Conservation (phyloP, 1,139 yeast species). For the Protomyces macrosporus region DNA sequence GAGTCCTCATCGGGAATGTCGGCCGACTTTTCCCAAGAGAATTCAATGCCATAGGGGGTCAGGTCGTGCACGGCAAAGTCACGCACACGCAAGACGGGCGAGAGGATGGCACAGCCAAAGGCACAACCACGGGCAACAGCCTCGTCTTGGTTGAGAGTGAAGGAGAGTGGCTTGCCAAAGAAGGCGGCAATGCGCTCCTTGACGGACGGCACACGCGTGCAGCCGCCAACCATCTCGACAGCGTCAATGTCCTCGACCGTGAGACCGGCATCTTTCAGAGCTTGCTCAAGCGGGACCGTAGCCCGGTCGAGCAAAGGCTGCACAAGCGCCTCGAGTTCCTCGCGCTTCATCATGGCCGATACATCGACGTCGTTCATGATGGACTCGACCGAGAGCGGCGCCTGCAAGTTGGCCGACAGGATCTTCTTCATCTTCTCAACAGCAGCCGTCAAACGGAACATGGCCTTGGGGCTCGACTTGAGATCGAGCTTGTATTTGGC, state of each 20-base stretch:
- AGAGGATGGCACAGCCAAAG: conserved; percentile 97
- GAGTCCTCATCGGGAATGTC: conserved; percentile 67
- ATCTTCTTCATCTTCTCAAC: conserved; percentile 94
- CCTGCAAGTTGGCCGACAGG: conserved; percentile 88
- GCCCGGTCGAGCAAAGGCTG: conserved; percentile 74
- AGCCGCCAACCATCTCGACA: conserved; percentile 95
- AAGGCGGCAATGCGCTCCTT: conserved; percentile 74
- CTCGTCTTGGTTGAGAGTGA: conserved; percentile 98
- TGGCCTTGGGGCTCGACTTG: conserved; percentile 86
- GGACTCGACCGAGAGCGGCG: conserved; percentile 93
- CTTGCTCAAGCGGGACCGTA: conserved; percentile 69
- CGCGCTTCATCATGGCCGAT: conserved; percentile 82
- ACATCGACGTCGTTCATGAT: conserved; percentile 97
- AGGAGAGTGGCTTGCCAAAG: conserved; percentile 81
- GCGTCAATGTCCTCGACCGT: conserved; percentile 71
- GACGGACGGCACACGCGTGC: conserved; percentile 93
- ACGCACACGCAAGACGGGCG: conserved; percentile 97
- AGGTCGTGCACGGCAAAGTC: conserved; percentile 97
- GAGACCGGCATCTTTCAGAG: conserved; percentile 75
- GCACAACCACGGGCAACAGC: conserved; percentile 99
- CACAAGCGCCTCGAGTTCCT: conserved; percentile 84
- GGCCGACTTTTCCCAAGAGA: conserved; percentile 89
- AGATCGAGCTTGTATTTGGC: conserved; percentile 90
- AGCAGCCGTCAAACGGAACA: conserved; percentile 83
- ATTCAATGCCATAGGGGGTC: conserved; percentile 87